These are phyloP conservation scores for Gnaphalium uliginosum DNA, from an alignment of 129 eudicot genomes.

Conservation along the genomic window DNA sequence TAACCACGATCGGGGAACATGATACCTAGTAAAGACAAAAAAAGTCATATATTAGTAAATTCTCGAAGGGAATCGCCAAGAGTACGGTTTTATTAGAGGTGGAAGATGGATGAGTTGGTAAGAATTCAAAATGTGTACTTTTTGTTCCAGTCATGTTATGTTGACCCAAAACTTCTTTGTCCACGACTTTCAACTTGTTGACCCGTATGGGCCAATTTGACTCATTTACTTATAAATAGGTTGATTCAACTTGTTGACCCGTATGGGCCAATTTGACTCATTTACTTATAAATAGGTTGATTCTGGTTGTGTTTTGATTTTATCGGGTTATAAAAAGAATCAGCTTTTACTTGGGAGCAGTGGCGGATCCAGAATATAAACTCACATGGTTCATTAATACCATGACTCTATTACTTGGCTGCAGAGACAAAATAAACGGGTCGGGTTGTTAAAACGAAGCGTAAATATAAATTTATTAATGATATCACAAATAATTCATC, in stretches of 20 bases:
- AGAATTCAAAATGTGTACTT: not conserved
- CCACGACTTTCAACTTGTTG: not conserved
- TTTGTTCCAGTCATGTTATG: too few species aligned
- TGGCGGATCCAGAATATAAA: too few species aligned
- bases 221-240: not conserved
- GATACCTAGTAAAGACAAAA: slow-evolving; percentile 60
- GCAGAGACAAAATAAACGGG: too few species aligned
- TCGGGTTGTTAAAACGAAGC: too few species aligned
- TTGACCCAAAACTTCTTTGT: not conserved
- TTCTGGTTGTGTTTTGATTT: not conserved
- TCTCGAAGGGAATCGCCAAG: not conserved
- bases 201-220: not conserved
- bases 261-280: not conserved
- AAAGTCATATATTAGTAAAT: not conserved
- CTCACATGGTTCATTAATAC: too few species aligned
- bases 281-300: not conserved
- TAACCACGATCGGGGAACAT: slow-evolving; percentile 94
- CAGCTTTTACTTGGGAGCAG: too few species aligned
- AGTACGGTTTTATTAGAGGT: too few species aligned
- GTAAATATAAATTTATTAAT: too few species aligned
- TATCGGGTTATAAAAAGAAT: not conserved
- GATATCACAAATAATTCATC: too few species aligned
- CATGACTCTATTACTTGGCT: too few species aligned
- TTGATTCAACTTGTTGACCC: not conserved
- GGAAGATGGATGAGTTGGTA: not conserved